These are phyloP conservation scores for Akanthomyces muscarius DNA, from an alignment of 2,329 filamentous ascomycete species.

Conservation along the genomic window DNA sequence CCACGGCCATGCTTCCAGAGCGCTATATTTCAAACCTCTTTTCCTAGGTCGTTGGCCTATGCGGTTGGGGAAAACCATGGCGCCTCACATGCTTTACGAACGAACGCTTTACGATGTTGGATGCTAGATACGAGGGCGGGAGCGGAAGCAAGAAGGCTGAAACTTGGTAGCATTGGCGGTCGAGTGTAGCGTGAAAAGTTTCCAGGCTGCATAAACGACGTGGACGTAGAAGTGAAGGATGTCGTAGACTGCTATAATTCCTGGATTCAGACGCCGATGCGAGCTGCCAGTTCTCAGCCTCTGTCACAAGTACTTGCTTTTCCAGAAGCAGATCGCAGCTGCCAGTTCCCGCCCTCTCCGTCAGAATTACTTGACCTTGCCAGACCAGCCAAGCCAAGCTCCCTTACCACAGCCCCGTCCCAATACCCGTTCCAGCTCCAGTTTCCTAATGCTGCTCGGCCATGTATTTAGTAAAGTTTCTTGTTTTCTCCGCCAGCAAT, in stretches of 20 bases:
- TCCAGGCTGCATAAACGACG: too few species aligned
- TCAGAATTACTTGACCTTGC: not conserved
- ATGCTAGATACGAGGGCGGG: not conserved
- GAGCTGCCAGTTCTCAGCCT: too few species aligned
- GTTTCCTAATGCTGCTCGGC: not conserved
- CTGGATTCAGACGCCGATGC: too few species aligned
- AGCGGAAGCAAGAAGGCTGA: not conserved
- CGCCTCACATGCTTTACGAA: slow-evolving; percentile 8
- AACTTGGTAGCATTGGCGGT: too few species aligned
- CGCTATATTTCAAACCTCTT: slow-evolving; percentile 88
- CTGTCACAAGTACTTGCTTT: not conserved
- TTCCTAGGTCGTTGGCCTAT: slow-evolving; percentile 84
- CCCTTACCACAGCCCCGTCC: not conserved
- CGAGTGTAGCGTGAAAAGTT: too few species aligned
- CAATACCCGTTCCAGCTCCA: not conserved
- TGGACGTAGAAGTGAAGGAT: not conserved
- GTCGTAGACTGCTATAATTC: not conserved
- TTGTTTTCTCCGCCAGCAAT: not conserved
- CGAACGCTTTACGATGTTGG: not conserved
- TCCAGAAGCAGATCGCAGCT: too few species aligned
- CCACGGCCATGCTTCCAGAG: slow-evolving; percentile 50
- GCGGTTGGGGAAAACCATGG: slow-evolving; percentile 92
- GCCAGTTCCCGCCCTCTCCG: not conserved
- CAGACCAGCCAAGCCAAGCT: too few species aligned
- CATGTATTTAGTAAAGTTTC: not conserved